These are phyloP conservation scores for Leishmania amazonensis DNA, from an alignment of 208 protist species.

Conservation along the genomic window DNA sequence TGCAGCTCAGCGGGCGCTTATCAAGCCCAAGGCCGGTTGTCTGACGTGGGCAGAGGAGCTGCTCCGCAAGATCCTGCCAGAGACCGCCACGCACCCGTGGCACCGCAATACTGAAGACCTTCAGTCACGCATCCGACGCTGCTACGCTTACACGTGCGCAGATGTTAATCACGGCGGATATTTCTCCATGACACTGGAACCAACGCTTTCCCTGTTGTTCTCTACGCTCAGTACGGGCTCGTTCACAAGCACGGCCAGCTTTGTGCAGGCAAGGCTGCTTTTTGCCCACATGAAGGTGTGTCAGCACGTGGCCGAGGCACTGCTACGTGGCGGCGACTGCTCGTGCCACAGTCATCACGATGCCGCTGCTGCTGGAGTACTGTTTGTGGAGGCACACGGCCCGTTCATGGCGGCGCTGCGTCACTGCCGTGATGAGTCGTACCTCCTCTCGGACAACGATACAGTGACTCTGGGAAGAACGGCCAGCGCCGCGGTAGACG, in stretches of 20 bases:
- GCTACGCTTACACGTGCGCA: conserved; percentile 22
- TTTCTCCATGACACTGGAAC: conserved; percentile 12
- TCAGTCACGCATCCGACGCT: conserved; percentile 22
- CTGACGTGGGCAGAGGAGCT: conserved; percentile 21
- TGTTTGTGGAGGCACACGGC: conserved; percentile 26
- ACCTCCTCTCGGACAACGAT: conserved; percentile 18
- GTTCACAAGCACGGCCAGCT: conserved; percentile 1
- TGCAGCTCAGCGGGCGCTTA: not conserved
- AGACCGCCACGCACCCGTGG: not conserved
- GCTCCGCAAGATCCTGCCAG: conserved; percentile 9
- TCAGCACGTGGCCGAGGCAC: conserved; percentile 27
- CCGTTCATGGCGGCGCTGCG: conserved; percentile 13
- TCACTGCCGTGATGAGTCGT: conserved; percentile 21
- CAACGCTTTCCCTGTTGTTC: not conserved
- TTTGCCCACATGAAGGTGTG: conserved; percentile 26
- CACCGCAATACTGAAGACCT: conserved; percentile 4
- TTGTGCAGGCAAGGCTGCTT: conserved; percentile 8
- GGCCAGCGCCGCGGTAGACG: conserved; percentile 12
- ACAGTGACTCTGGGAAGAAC: not conserved
- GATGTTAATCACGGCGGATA: conserved; percentile 23
- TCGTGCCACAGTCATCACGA: conserved; percentile 3
- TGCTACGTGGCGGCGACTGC: conserved; percentile 2
- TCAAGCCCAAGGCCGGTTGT: not conserved
- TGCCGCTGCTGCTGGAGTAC: conserved; percentile 1
- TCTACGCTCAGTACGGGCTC: not conserved